Base-by-base conservation (phyloP, 495 filamentous ascomycete genomes). In the Podospora bellae-mahoneyi region DNA sequence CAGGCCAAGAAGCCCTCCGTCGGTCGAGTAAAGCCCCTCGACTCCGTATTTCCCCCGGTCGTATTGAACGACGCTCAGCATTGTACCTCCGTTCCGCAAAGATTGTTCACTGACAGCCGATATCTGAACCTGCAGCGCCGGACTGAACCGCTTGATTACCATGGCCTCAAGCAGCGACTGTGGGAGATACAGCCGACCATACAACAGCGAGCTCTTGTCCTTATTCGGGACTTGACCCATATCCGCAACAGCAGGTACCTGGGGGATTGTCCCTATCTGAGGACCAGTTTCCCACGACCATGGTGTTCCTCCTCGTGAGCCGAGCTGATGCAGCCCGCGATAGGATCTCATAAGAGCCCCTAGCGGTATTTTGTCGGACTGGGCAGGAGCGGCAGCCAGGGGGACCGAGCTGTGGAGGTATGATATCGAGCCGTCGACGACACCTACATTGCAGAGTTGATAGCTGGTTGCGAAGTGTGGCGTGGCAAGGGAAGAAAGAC, bases 391-490 rank as follows among this genome's bases (percentile, higher is more conserved):
- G 32, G 80, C 75, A 7, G 82, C 76, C 62, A 96, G 83, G 16
- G 91, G 88, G 3, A 93, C 83, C 0, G 92, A 93, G 66, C 91
- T 92, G 82, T 95, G 95, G 23, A 97, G 85, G 77, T 96, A 97
- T 32, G 92, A 95, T 30, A 97, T 84, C 7, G 92, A 95, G 75
- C 94, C 94, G 78, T 97, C 92, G 44, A 97, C 91, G 60, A 96
- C 78, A 56, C 93, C 94, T 16, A 93, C 84, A 55, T 87, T 94
- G 59, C 92, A 90, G 15, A 97, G 84, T 26, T 90, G 89, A 78
- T 97, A 97, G 66, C 92, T 93, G 27, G 92, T 95, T 54, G 93
- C 94, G 72, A 96, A 96, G 74, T 97, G 90, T 10, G 91, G 88
- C 4, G 95, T 91, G 5, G 94, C 90, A 19, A 99, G 89, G 10